Evolutionary conservation across 2,329 filamentous ascomycete species (phyloP), one percentile per base, ranked within the genome.

Genomic region (Monosporascus sp.): DNA sequence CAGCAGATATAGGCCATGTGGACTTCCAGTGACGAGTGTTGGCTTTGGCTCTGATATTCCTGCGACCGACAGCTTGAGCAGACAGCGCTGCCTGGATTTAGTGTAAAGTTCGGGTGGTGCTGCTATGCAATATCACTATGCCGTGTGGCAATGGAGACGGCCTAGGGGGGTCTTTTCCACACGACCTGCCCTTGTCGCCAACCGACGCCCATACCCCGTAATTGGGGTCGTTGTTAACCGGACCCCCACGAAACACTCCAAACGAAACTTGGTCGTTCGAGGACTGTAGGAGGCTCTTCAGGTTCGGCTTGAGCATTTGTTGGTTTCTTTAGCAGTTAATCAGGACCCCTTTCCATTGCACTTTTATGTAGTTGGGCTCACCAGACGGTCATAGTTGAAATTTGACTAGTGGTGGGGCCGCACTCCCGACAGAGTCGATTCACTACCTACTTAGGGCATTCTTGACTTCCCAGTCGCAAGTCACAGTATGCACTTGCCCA

Each of bases 1-100:
- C 48, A 49, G 41, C 41, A 41, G 51, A 52, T 41, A 26, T 55
- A 38, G 51, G 43, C 54, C 58, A 58, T 60, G 57, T 59, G 57
- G 50, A 51, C 52, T 55, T 48, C 51, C 49, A 53, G 47, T 58
- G 53, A 52, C 52, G 55, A 51, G 53, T 40, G 41, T 49, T 22
- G 40, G 19, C 24, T 20, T 20, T 43, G 19, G 8, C 20, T 24
- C 14, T 43, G 6, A 20, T 43, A 20, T 43, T 43, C 2, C 14
- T 24, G 9, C 16, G 43, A 20, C 22, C 22, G 43, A 45, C 2
- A 45, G 22, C 22, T 45, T 27, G 11, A 46, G 16, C 24, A 31
- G 43, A 46, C 14, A 27, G 9, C 16, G 26, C 20, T 27, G 43
- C 24, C 43, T 3, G 20, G 43, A 27, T 19, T 27, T 17, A 5